Evolutionary conservation across 306 rosid genomes (phyloP).

Genomic region (Astragalus membranaceus): DNA sequence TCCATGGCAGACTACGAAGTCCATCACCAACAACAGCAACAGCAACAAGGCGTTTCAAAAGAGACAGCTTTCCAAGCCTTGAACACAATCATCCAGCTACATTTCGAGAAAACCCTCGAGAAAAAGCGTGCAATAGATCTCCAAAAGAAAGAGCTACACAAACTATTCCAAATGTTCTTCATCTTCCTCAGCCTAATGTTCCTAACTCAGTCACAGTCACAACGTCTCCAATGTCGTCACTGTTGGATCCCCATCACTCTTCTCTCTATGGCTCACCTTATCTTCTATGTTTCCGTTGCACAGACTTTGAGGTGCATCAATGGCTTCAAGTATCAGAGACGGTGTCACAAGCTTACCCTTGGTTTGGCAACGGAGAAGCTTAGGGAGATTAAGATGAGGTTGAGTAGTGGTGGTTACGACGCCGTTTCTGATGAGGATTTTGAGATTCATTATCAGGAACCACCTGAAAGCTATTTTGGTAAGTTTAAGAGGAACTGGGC

Average conservation of each 20-base stretch:
- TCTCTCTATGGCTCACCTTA: conserved; percentile 76
- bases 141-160: conserved; percentile 81
- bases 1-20: conserved; percentile 33
- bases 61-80: conserved; percentile 74
- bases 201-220: conserved; percentile 39
- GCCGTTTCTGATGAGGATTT: conserved; percentile 46
- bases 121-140: conserved; percentile 82
- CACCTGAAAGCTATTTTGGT: conserved; percentile 74
- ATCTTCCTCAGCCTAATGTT: conserved; percentile 56
- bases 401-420: conserved; percentile 23
- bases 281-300: conserved; percentile 84
- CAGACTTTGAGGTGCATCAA: conserved; percentile 83
- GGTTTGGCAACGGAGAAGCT: conserved; percentile 76
- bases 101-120: conserved; percentile 88
- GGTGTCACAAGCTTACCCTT: conserved; percentile 92
- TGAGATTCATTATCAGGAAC: conserved; percentile 90
- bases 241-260: conserved; percentile 86
- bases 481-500: conserved; percentile 98
- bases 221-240: conserved; percentile 78
- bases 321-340: conserved; percentile 88
- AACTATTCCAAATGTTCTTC: conserved; percentile 71
- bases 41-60: conserved; percentile 39
- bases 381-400: conserved; percentile 55
- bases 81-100: conserved; percentile 87
- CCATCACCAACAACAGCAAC: conserved; percentile 39